These are phyloP conservation scores for Psilocybe sp. DNA, from an alignment of 768 basidiomycete genomes.

Conservation along the genomic window DNA sequence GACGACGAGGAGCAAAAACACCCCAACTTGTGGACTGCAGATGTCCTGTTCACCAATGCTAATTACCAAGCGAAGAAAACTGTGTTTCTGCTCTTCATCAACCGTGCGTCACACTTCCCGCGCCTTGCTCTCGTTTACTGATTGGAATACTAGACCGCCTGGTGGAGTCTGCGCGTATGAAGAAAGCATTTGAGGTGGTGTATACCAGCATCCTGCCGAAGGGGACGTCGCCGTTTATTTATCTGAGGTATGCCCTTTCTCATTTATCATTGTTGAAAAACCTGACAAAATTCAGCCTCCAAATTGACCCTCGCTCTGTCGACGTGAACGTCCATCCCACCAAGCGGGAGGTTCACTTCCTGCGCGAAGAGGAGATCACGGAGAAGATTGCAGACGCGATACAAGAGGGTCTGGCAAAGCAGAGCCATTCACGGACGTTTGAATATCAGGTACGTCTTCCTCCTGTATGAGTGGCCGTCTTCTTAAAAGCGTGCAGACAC, in stretches of 20 bases:
- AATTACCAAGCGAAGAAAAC: constrained; percentile 90
- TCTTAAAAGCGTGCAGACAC: constrained; percentile 40
- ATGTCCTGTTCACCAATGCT: constrained; percentile 77
- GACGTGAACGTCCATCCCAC: constrained; percentile 99
- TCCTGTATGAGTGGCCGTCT: background rate
- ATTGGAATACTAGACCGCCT: constrained; percentile 65
- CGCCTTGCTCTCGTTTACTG: background rate
- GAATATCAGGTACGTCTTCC: constrained; percentile 59
- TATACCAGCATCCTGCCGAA: constrained; percentile 88
- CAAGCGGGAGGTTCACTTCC: constrained; percentile 93
- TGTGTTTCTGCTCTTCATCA: constrained; percentile 89
- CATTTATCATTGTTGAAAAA: background rate
- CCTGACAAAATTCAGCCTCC: constrained; percentile 45
- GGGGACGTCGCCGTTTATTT: constrained; percentile 87
- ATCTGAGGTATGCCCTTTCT: constrained; percentile 66
- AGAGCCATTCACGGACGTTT: constrained; percentile 66
- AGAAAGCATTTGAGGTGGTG: constrained; percentile 81
- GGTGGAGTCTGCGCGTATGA: constrained; percentile 86
- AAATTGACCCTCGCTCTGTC: constrained; percentile 82
- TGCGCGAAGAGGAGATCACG: constrained; percentile 86
- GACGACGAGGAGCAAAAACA: constrained; percentile 27
- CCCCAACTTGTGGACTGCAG: constrained; percentile 63
- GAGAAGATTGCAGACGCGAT: constrained; percentile 73
- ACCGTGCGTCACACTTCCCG: constrained; percentile 54
- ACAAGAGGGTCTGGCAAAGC: constrained; percentile 58